Conservation (phyloP, 139 green algal species). For the Auxenochlorella pyrenoidosa region DNA sequence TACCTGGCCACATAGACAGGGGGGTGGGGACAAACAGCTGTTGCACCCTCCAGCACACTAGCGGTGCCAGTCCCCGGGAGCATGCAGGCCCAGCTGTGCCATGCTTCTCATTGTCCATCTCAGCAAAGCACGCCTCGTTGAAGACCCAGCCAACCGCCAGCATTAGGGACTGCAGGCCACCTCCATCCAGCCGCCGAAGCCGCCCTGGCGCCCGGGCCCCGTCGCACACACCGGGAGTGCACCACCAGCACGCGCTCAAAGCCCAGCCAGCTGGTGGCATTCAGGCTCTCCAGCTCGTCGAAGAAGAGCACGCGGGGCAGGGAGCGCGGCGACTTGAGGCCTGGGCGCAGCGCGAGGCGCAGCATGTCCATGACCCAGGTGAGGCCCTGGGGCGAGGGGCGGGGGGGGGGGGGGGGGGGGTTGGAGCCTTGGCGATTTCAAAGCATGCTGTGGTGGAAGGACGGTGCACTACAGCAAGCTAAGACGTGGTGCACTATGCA, state of each 20-base stretch:
- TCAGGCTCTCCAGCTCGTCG: conserved; percentile 59
- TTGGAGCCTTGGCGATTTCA: background rate
- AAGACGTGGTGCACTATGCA: no score
- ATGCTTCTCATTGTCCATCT: no score
- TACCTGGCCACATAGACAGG: conserved; percentile 46
- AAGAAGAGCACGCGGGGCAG: conserved; percentile 67
- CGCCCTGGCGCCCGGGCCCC: no score
- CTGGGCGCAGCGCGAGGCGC: conserved; percentile 54
- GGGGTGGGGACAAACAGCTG: background rate
- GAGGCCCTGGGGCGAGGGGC: conserved; percentile 40
- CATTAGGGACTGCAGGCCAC: no score
- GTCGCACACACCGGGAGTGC: conserved; percentile 65
- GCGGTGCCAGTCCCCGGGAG: no score
- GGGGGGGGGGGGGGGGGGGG: background rate
- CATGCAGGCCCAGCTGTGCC: no score
- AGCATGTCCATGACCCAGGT: conserved; percentile 76
- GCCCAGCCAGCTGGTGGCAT: conserved; percentile 66
- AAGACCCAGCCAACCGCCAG: no score
- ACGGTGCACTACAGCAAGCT: no score
- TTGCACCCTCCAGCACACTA: no score
- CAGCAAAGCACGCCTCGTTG: no score
- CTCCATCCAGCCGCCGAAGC: no score
- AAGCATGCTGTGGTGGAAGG: no score
- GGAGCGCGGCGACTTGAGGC: conserved; percentile 12
- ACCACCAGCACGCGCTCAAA: conserved; percentile 77